Base-by-base conservation (phyloP, 2,329 filamentous ascomycete genomes). In the Colletotrichum phormii region DNA sequence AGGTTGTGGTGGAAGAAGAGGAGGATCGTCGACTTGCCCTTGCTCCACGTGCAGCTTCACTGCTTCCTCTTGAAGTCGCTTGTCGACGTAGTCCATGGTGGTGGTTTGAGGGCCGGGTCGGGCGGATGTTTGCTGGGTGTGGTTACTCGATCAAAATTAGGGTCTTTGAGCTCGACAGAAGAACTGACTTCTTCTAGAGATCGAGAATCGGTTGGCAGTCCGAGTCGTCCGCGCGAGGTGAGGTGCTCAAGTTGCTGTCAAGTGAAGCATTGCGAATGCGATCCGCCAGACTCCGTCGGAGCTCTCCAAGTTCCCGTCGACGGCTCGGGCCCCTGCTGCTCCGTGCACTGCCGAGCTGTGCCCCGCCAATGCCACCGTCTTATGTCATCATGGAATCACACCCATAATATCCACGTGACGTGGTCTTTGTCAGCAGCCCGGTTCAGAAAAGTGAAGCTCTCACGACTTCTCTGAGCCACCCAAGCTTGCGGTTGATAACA, bases 1-100 rank as follows among this genome's bases (percentile, higher is more conserved):
- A 29, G 26, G 4, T 29, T 29, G 2, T 29, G 26, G 3, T 29
- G 26, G 6, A 4, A 7, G 54, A 63, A 68, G 60, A 65, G 60
- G 24, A 18, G 15, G 22, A 11, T 5, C 12, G 1, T 11, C 26
- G 46, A 72, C 81, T 42, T 80, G 85, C 85, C 78, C 76, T 13
- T 62, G 22, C 26, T 18, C 64, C 24, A 78, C 77, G n/a, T 81
- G 78, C 75, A 83, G 85, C 76, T 85, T 83, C 66, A 81, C 83
- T 74, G 87, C 88, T 79, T 89, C 86, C 74, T 90, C 85, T 76
- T 84, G 85, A 77, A 90, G 84, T 75, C 87, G 86, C 74, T 88
- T 85, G 78, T 89, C 84, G 77, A 90, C 86, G 84, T 90, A 89
- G 70, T 90, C 88, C 89, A 90, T 90, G 5, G 54, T 51, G 70